Conservation (phyloP, 129 eudicot genomes). For the Kitagawia praeruptora region DNA sequence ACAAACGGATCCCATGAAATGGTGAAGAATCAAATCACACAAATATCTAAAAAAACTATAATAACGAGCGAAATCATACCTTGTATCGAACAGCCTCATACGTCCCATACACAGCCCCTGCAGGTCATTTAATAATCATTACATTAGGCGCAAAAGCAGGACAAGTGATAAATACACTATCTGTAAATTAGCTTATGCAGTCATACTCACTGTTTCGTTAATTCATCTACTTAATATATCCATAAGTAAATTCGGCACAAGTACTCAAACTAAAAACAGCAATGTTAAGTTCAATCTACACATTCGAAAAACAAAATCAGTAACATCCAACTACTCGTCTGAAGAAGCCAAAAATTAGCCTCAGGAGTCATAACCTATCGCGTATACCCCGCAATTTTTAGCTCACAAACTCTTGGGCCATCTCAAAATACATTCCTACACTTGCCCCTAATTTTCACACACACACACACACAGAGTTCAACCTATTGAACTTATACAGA, state of each 20-base stretch:
- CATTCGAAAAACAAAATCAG: not conserved
- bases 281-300: not conserved
- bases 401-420: too few relatives aligned
- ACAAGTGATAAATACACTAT: not conserved
- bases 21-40: too few relatives aligned
- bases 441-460: too few relatives aligned
- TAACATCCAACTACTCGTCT: too few relatives aligned
- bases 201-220: not conserved
- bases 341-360: not conserved
- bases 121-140: not conserved
- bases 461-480: not conserved
- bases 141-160: not conserved
- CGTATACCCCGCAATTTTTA: too few relatives aligned
- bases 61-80: conserved; percentile 18
- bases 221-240: not conserved
- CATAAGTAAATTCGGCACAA: not conserved
- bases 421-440: not conserved
- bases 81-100: conserved; percentile 43
- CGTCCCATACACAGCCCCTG: conserved; percentile 53
- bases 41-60: not conserved
- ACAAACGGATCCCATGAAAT: not conserved
- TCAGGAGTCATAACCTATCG: not conserved
- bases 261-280: not conserved
- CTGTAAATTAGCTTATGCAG: not conserved
- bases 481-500: not conserved